Conservation (phyloP, 2,329 filamentous ascomycete species). For the Mollisia scopiformis region DNA sequence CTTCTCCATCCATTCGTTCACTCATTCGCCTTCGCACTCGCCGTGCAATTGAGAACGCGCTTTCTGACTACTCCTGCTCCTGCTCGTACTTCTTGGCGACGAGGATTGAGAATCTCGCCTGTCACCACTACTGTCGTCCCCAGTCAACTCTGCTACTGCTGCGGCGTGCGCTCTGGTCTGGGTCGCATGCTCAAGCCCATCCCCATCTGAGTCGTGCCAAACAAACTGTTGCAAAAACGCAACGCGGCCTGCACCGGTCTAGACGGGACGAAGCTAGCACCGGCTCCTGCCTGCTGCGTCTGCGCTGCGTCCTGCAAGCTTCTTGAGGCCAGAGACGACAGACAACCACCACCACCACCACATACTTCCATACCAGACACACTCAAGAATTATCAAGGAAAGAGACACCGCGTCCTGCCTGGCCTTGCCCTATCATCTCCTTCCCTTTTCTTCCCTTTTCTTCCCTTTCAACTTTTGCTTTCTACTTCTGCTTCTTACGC, state of each 20-base stretch:
- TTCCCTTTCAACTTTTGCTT: slow-evolving; percentile 3
- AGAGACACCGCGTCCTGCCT: neutral
- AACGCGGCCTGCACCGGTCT: too few relatives aligned
- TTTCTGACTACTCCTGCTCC: too few relatives aligned
- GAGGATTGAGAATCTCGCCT: neutral
- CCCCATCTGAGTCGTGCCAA: neutral
- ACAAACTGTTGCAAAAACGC: neutral
- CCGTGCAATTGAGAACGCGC: slow-evolving; percentile 2
- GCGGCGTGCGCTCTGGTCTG: too few relatives aligned
- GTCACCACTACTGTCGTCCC: neutral
- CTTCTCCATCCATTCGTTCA: too few relatives aligned
- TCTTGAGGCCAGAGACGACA: neutral
- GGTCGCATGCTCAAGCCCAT: too few relatives aligned
- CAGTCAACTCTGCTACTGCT: neutral
- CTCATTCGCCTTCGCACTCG: too few relatives aligned
- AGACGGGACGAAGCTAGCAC: neutral
- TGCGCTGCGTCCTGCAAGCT: neutral
- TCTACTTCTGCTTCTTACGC: slow-evolving; percentile 25
- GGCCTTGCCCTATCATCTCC: slow-evolving; percentile 6
- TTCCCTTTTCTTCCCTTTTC: slow-evolving; percentile 9
- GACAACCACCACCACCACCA: neutral
- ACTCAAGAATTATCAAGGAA: neutral
- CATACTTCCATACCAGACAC: neutral
- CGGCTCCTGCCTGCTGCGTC: neutral
- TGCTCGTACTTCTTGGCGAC: too few relatives aligned